Percentiles rank a stretch among this genome's conserved stretches.
phyloP scores from a whole-genome alignment of 176 grass and related monocot genomes.

The bread wheat (Triticum aestivum) region IWGSC_CS_RefSeq_v2.1 NC_057813.1:182897521-182898020 shows the following conservation, averaged over 20 bases:
- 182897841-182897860: constrained; percentile 3
- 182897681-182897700: constrained; percentile 17
- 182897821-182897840: constrained; percentile 19
- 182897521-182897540: neutral
- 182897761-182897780: neutral
- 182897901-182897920: constrained; percentile 84
- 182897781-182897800: neutral
- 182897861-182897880: constrained; percentile 49
- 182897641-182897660: neutral
- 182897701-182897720: constrained; percentile 21
- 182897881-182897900: constrained; percentile 96
- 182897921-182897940: constrained; percentile 99
- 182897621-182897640: neutral
- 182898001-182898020: neutral
- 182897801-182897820: constrained; percentile 11
- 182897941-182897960: constrained; percentile 99
- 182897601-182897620: constrained; percentile 16
- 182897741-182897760: constrained; percentile 8
- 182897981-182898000: constrained; percentile 7
- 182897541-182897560: neutral
- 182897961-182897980: constrained; percentile 56
- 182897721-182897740: constrained; percentile 6
- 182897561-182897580: neutral
- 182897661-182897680: constrained; percentile 1
- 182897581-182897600: neutral